Conservation (phyloP, 345 rosid species). For the Cardamine chenopodiifolia region DNA sequence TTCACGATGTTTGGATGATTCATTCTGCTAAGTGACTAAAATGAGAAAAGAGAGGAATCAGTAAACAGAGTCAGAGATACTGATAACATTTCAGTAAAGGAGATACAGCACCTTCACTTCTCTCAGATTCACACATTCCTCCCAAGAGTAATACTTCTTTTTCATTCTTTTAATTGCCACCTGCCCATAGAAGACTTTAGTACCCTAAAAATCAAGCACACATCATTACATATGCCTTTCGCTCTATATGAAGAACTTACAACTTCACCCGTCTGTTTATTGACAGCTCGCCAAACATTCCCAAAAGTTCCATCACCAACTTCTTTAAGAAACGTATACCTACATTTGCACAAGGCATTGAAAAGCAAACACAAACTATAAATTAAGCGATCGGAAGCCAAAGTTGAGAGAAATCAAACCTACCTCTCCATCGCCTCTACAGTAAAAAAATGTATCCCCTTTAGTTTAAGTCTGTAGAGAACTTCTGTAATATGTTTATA, state of each 20-base stretch:
- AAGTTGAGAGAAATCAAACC: constrained; percentile 30
- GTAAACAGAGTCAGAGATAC: neutral
- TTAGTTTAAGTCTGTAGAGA: constrained; percentile 51
- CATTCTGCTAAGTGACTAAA: constrained; percentile 81
- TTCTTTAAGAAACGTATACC: constrained; percentile 87
- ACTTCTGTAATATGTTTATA: constrained; percentile 45
- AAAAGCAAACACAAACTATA: constrained; percentile 7
- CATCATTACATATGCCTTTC: neutral
- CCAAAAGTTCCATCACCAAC: constrained; percentile 99
- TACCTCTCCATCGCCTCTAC: constrained; percentile 79
- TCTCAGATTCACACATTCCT: constrained; percentile 87
- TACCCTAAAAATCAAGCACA: constrained; percentile 5
- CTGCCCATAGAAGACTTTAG: constrained; percentile 45
- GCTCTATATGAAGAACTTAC: constrained; percentile 50
- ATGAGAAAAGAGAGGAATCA: constrained; percentile 27
- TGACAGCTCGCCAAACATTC: constrained; percentile 83
- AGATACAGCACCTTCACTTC: constrained; percentile 81
- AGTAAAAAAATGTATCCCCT: constrained; percentile 48
- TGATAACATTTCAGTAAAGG: neutral
- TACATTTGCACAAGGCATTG: constrained; percentile 32
- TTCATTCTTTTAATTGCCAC: constrained; percentile 98
- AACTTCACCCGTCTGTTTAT: constrained; percentile 84
- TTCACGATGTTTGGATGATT: constrained; percentile 94
- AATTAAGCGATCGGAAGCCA: neutral
- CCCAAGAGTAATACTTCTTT: constrained; percentile 93